Percentiles rank a stretch among this genome's conserved stretches.
Conservation (phyloP, 768 basidiomycete species). For the Panus rudis region DNA sequence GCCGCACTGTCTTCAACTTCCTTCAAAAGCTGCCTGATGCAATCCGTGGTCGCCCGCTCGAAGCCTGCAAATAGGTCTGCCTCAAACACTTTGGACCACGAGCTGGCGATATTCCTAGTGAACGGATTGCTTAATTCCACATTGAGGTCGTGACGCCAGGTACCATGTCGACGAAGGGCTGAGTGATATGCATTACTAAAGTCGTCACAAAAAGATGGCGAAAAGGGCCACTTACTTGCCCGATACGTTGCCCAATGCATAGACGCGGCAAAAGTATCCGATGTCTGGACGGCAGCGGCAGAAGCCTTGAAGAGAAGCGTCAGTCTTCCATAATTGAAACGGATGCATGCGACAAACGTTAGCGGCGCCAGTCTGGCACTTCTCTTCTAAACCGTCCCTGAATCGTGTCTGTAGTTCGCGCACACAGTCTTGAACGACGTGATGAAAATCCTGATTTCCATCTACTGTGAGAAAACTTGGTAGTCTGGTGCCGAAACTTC, state of each 20-base stretch:
- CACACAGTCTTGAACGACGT: slow-evolving; percentile 38
- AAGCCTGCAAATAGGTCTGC: slow-evolving; percentile 47
- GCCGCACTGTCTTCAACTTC: slow-evolving; percentile 48
- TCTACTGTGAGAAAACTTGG: not conserved
- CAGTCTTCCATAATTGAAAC: not conserved
- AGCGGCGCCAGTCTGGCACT: slow-evolving; percentile 43
- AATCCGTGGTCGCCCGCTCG: slow-evolving; percentile 28
- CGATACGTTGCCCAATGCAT: slow-evolving; percentile 60
- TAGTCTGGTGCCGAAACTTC: slow-evolving; percentile 1
- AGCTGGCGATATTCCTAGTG: slow-evolving; percentile 49
- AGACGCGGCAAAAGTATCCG: slow-evolving; percentile 41
- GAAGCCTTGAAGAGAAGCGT: slow-evolving; percentile 24
- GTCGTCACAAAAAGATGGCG: not conserved
- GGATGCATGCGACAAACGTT: slow-evolving; percentile 27
- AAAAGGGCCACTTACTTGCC: slow-evolving; percentile 35
- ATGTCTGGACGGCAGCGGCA: slow-evolving; percentile 36
- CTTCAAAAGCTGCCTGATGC: slow-evolving; percentile 38
- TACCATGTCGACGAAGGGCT: slow-evolving; percentile 47
- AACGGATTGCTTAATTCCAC: slow-evolving; percentile 51
- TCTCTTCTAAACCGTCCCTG: slow-evolving; percentile 51
- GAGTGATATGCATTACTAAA: not conserved
- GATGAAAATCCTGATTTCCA: slow-evolving; percentile 39
- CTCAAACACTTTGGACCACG: slow-evolving; percentile 57
- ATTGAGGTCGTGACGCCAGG: slow-evolving; percentile 54
- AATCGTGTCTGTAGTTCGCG: slow-evolving; percentile 40